Evolutionary conservation across 352 stramenopile genomes (phyloP).

Genomic region (Globisporangium mamillatum): DNA sequence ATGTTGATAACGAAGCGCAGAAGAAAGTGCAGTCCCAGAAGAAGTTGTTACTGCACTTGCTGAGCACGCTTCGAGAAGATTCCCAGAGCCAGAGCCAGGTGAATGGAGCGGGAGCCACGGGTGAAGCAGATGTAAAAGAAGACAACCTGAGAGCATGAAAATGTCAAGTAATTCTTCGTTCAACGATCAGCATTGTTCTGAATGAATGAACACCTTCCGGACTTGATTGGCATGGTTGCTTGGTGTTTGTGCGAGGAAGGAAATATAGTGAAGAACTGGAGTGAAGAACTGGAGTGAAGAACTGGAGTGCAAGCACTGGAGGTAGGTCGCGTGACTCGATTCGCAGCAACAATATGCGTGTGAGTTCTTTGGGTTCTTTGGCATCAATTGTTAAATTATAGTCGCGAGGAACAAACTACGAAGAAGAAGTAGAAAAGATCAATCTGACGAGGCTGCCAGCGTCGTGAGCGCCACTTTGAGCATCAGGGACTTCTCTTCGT

Average conservation of each 20-base stretch:
- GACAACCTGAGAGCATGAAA: neutral
- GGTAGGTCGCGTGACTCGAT: neutral
- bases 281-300: neutral
- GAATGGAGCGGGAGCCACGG: neutral
- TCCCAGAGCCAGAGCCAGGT: slow-evolving; percentile 20
- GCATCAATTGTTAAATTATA: neutral
- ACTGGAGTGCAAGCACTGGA: neutral
- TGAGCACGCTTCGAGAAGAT: slow-evolving; percentile 18
- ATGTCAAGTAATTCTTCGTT: neutral
- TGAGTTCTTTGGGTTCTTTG: neutral
- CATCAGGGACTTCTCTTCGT: slow-evolving; percentile 69
- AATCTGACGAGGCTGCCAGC: neutral
- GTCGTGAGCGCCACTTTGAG: slow-evolving; percentile 30
- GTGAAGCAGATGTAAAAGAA: neutral
- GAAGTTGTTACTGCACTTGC: slow-evolving; percentile 30
- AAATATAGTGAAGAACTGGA: neutral
- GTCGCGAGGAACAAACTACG: neutral
- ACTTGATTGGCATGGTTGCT: neutral
- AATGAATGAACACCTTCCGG: neutral
- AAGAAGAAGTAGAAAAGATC: neutral
- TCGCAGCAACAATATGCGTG: neutral
- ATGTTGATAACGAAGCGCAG: slow-evolving; percentile 16
- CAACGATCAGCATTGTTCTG: neutral
- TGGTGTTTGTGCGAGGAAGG: neutral
- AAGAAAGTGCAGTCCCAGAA: slow-evolving; percentile 36